Evolutionary conservation across 2,329 filamentous ascomycete genomes (phyloP), one percentile per base, ranked within the genome.

Genomic region (Mariannaea sp.): DNA sequence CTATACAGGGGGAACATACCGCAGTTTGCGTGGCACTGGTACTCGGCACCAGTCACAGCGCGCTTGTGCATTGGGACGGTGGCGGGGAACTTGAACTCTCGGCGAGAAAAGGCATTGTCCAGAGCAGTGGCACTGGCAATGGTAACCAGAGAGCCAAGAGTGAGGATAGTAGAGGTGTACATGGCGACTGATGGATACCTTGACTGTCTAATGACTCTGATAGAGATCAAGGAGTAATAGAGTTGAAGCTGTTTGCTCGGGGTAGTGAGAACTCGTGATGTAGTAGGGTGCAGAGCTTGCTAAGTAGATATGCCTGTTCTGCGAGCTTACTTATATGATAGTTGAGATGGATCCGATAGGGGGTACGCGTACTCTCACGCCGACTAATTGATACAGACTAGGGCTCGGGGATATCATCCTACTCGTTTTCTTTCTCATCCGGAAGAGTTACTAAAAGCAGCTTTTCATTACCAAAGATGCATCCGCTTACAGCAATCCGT

Each of bases 1-100:
- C 6, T n/a, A 22, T 6, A 13, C 27, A 19, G 24, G 6, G 1
- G 6, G n/a, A 29, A 7, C 74, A 54, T 68, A 80, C 78, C 78
- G 68, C 78, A 81, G 65, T 75, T 75, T 59, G 75, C 72, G 58
- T 81, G 78, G 66, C 79, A 82, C 35, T 79, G 68, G 61, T 75
- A 80, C 6, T 68, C 56, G 5, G 76, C 70, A 2, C 61, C 67
- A 2, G 55, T 55, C 5, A 72, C 73, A 60, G 78, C 76, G n/a
- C 77, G 75, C 59, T 70, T 73, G 46, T 71, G 52, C n/a, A 78
- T 60, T n/a, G 65, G 64, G 26, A 71, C 66, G 13, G 55, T 44
- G 33, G 60, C 68, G 13, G 65, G 68, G 58, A 67, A 70, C 45
- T 65, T 55, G 57, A 67, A 65, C 33, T 55, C 62, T 19, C 55